phyloP scores from a whole-genome alignment of 805 yeast species.

The Hanseniaspora singularis region DNA sequence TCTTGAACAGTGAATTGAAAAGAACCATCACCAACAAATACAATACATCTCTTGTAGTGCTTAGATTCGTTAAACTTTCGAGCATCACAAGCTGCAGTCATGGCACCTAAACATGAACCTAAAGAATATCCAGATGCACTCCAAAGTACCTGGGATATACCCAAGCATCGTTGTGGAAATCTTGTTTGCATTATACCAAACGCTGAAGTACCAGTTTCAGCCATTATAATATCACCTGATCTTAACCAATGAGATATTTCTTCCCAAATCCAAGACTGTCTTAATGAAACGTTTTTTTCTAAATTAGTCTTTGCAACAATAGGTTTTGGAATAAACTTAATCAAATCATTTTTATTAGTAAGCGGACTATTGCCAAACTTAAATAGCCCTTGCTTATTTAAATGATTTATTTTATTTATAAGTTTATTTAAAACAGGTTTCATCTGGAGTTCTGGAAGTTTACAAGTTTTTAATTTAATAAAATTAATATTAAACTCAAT shows the following conservation, averaged over 20 bases:
- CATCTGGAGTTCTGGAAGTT: conserved; percentile 44
- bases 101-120: conserved; percentile 54
- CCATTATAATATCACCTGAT: conserved; percentile 46
- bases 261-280: conserved; percentile 41
- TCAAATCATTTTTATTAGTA: conserved; percentile 15
- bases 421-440: conserved; percentile 31
- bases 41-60: conserved; percentile 38
- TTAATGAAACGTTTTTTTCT: conserved; percentile 22
- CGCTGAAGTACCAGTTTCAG: conserved; percentile 57
- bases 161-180: conserved; percentile 40
- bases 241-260: conserved; percentile 40
- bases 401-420: conserved; percentile 24
- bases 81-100: conserved; percentile 42
- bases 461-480: conserved; percentile 40
- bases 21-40: conserved; percentile 60
- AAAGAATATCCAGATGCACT: conserved; percentile 57
- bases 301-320: conserved; percentile 22
- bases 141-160: conserved; percentile 53
- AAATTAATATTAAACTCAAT: conserved; percentile 47
- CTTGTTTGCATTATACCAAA: conserved; percentile 47
- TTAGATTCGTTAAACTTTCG: conserved; percentile 21
- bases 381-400: conserved; percentile 29
- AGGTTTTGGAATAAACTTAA: conserved; percentile 19
- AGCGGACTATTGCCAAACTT: conserved; percentile 17
- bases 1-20: conserved; percentile 57